A percentile compares a stretch with the other conserved stretches of the same genome.
These are phyloP conservation scores for Umbelopsis isabellina DNA, from an alignment of 192 early-diverging fungal species.

Conservation along the genomic window DNA sequence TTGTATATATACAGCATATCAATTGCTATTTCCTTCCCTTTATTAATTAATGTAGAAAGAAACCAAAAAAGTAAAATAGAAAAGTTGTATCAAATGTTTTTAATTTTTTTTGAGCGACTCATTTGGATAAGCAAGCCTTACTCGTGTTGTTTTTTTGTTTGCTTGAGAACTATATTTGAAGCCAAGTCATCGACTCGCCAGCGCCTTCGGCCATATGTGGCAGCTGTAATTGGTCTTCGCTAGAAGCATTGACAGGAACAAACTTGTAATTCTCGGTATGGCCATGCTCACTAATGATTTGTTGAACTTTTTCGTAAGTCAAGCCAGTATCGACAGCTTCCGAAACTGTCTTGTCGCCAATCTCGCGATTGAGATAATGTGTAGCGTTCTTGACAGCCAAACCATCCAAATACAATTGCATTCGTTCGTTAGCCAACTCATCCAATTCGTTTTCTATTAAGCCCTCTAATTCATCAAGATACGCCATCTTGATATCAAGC, in stretches of 20 bases:
- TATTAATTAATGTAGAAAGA: constrained; percentile 9
- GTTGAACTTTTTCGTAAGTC: constrained; percentile 29
- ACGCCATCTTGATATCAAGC: constrained; percentile 88
- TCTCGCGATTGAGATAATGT: constrained; percentile 44
- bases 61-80: constrained; percentile 1
- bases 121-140: neutral
- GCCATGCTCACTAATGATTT: constrained; percentile 11
- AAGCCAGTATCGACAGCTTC: constrained; percentile 29
- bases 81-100: neutral
- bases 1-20: constrained; percentile 15
- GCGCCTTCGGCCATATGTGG: neutral
- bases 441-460: constrained; percentile 87
- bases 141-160: neutral
- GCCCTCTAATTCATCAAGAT: constrained; percentile 91
- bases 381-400: constrained; percentile 60
- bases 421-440: constrained; percentile 73
- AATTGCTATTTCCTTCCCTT: neutral
- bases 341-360: constrained; percentile 28
- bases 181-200: neutral
- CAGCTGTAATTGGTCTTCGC: constrained; percentile 1
- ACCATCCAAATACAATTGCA: constrained; percentile 62
- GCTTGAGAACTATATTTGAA: constrained; percentile 5
- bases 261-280: constrained; percentile 8
- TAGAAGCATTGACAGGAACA: constrained; percentile 12
- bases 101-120: neutral